phyloP scores from a whole-genome alignment of 768 basidiomycete genomes.

The Vararia minispora region DNA sequence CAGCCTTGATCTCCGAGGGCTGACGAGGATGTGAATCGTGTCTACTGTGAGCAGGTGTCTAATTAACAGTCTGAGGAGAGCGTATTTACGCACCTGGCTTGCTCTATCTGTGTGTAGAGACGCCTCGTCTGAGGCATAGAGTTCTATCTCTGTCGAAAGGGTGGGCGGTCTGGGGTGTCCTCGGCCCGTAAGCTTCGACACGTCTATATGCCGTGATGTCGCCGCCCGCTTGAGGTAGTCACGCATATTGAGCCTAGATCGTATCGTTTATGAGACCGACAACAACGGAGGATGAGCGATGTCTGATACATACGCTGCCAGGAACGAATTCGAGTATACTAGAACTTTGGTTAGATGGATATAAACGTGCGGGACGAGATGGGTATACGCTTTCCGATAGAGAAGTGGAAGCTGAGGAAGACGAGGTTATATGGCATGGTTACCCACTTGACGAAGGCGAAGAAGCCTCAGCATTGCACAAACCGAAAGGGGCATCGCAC shows the following conservation, averaged over 20 bases:
- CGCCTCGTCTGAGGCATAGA: not conserved
- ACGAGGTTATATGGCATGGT: conserved; percentile 2
- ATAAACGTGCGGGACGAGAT: not conserved
- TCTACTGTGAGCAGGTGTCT: not conserved
- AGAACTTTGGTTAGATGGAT: not conserved
- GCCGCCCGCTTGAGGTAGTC: conserved; percentile 6
- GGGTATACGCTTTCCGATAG: conserved; percentile 8
- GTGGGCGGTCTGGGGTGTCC: not conserved
- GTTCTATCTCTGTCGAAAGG: not conserved
- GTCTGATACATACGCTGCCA: conserved; percentile 6
- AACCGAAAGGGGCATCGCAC: not conserved
- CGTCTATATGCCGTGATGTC: not conserved
- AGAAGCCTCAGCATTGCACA: not conserved
- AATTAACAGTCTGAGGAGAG: not conserved
- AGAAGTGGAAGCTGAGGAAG: conserved; percentile 9
- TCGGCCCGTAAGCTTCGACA: conserved; percentile 1
- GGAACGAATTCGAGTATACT: conserved; percentile 10
- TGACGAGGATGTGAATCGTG: not conserved
- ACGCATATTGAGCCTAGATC: conserved; percentile 10
- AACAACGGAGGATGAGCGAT: not conserved
- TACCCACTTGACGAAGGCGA: conserved; percentile 8
- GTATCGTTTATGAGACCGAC: too few relatives aligned
- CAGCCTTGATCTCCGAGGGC: conserved; percentile 6
- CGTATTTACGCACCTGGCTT: not conserved
- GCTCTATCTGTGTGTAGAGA: not conserved